These are phyloP conservation scores for Meira miltonrushii DNA, from an alignment of 1,284 basidiomycete genomes.

Conservation along the genomic window DNA sequence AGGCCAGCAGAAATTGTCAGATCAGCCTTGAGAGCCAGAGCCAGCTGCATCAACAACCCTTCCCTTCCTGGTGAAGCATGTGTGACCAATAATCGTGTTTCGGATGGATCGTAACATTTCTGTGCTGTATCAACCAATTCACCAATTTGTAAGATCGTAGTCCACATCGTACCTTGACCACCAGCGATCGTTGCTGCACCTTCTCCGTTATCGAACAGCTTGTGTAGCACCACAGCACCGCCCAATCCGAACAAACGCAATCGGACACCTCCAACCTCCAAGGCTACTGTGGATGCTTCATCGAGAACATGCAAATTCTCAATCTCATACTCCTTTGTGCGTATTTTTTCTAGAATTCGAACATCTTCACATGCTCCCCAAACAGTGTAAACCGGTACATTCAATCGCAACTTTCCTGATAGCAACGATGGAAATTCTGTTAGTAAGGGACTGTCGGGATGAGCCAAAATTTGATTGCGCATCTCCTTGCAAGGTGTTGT, in stretches of 20 bases:
- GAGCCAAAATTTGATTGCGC: conserved; percentile 50
- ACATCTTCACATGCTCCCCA: conserved; percentile 99
- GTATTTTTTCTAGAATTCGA: conserved; percentile 81
- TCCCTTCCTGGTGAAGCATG: conserved; percentile 90
- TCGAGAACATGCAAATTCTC: conserved; percentile 73
- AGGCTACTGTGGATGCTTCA: conserved; percentile 81
- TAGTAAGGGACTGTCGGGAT: conserved; percentile 56
- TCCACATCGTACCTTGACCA: conserved; percentile 98
- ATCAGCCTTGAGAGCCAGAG: conserved; percentile 85
- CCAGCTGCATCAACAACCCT: conserved; percentile 84
- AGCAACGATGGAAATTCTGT: conserved; percentile 91
- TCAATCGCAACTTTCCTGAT: conserved; percentile 58
- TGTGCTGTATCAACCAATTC: conserved; percentile 96
- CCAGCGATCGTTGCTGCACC: conserved; percentile 93
- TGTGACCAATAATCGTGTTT: conserved; percentile 87
- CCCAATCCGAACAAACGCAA: conserved; percentile 88
- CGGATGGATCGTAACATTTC: conserved; percentile 76
- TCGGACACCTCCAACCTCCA: conserved; percentile 89
- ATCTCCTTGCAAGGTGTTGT: conserved; percentile 20
- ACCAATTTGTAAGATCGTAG: conserved; percentile 91
- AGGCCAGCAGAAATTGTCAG: conserved; percentile 88
- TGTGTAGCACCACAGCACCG: conserved; percentile 90
- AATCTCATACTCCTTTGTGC: conserved; percentile 76
- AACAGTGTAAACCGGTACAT: conserved; percentile 85
- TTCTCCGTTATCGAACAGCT: conserved; percentile 94